Percentiles rank a stretch among this genome's conserved stretches.
These are phyloP conservation scores for Halenospora varia DNA, from an alignment of 495 filamentous ascomycete species.

Conservation along the genomic window DNA sequence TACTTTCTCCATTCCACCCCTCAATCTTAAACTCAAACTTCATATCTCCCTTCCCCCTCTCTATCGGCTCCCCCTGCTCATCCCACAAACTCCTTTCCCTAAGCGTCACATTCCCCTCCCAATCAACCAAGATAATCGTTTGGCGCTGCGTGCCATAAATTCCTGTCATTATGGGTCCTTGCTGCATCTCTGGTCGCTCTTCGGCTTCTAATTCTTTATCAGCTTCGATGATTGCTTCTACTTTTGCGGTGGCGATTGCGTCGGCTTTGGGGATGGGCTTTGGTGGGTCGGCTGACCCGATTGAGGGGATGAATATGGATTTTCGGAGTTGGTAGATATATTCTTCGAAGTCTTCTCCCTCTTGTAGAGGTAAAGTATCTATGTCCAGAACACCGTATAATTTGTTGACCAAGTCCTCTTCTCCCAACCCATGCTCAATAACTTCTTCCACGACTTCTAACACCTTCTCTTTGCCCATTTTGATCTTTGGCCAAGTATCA, in stretches of 20 bases:
- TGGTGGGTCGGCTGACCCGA: conserved; percentile 45
- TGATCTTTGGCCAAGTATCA: conserved; percentile 76
- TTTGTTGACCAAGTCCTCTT: conserved; percentile 65
- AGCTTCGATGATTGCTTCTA: conserved; percentile 15
- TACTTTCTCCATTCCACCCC: conserved; percentile 33
- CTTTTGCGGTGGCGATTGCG: conserved; percentile 16
- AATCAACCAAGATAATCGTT: conserved; percentile 76
- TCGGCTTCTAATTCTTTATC: conserved; percentile 25
- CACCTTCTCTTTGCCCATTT: conserved; percentile 45
- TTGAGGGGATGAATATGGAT: conserved; percentile 79
- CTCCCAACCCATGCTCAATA: conserved; percentile 41
- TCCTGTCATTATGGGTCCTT: conserved; percentile 43
- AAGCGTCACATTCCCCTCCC: conserved; percentile 72
- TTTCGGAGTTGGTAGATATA: conserved; percentile 67
- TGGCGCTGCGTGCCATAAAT: conserved; percentile 94
- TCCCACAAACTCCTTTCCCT: conserved; percentile 83
- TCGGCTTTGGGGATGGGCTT: conserved; percentile 28
- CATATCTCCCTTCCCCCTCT: conserved; percentile 56
- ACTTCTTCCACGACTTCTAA: conserved; percentile 35
- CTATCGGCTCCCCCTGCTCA: conserved; percentile 54
- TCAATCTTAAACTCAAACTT: conserved; percentile 62
- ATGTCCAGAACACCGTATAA: conserved; percentile 66
- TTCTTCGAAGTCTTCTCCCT: conserved; percentile 58
- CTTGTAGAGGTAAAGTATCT: conserved; percentile 65
- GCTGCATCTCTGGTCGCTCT: conserved; percentile 24